Percentiles rank a stretch among this genome's conserved stretches.
phyloP scores from a whole-genome alignment of 2,329 filamentous ascomycete species.

The Colletotrichum viniferum region DNA sequence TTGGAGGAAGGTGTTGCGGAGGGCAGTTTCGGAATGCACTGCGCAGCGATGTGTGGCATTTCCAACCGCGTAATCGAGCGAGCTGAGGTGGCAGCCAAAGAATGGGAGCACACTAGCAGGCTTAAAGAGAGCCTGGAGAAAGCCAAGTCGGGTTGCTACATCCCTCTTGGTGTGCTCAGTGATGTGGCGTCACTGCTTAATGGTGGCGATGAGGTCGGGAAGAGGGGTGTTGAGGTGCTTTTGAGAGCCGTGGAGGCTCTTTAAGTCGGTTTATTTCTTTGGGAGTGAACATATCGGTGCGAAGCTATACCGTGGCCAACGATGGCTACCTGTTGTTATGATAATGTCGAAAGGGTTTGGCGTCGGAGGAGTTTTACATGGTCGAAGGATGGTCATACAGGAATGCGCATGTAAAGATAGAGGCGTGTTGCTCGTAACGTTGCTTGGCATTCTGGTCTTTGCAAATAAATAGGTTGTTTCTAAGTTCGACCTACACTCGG shows the following conservation, averaged over 20 bases:
- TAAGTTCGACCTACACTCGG: background rate
- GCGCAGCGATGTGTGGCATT: conserved; percentile 97
- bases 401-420: background rate
- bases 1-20: conserved; percentile 93
- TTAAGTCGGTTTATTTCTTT: conserved; percentile 30
- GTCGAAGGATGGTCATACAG: background rate
- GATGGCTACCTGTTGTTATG: background rate
- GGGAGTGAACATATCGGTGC: background rate
- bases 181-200: conserved; percentile 82
- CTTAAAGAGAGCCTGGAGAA: conserved; percentile 87
- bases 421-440: background rate
- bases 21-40: conserved; percentile 99
- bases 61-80: conserved; percentile 79
- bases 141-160: conserved; percentile 77
- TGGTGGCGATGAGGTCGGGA: conserved; percentile 53
- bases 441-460: background rate
- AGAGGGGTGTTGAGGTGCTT: conserved; percentile 63
- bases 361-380: background rate
- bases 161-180: conserved; percentile 85
- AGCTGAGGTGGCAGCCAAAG: conserved; percentile 85
- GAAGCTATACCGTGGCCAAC: background rate
- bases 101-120: conserved; percentile 94
- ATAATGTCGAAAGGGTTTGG: background rate
- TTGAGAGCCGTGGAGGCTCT: conserved; percentile 64
- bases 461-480: background rate